phyloP scores from a whole-genome alignment of 1,284 basidiomycete genomes.

The Irpex lacteus region DNA sequence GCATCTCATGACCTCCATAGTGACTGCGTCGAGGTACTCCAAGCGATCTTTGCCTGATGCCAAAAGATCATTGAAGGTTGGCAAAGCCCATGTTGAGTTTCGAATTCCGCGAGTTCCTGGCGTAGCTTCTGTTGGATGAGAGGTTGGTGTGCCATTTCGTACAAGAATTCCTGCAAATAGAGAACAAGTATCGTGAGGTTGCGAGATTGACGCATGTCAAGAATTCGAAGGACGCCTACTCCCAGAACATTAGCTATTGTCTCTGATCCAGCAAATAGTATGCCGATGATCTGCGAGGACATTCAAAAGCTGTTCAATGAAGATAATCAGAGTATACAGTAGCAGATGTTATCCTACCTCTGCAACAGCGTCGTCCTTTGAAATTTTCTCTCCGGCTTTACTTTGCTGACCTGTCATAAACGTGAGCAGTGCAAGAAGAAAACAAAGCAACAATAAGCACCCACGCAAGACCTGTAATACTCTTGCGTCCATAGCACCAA shows the following conservation, averaged over 20 bases:
- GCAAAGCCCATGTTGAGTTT: conserved; percentile 18
- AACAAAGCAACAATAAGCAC: not conserved
- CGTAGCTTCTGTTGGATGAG: conserved; percentile 3
- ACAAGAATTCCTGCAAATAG: not conserved
- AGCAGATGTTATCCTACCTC: not conserved
- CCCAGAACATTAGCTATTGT: conserved; percentile 24
- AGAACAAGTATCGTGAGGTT: conserved; percentile 16
- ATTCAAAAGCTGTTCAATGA: not conserved
- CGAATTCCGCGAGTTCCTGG: conserved; percentile 17
- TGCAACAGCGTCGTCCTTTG: not conserved
- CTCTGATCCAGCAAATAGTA: conserved; percentile 23
- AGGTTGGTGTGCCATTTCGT: conserved; percentile 7
- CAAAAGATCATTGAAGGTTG: conserved; percentile 19
- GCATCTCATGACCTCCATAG: conserved; percentile 36
- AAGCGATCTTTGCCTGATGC: conserved; percentile 34
- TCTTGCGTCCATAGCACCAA: not conserved
- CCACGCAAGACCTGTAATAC: not conserved
- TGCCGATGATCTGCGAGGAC: conserved; percentile 3
- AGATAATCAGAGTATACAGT: not conserved
- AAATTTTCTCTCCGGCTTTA: not conserved
- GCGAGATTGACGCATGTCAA: conserved; percentile 10
- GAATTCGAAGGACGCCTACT: conserved; percentile 25
- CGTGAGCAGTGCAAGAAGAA: not conserved
- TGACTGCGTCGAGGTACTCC: conserved; percentile 57
- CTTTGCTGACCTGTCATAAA: not conserved